Evolutionary conservation across 441 rosid genomes (phyloP), one percentile per base, ranked within the genome.

Genomic region (Hura crepitans): DNA sequence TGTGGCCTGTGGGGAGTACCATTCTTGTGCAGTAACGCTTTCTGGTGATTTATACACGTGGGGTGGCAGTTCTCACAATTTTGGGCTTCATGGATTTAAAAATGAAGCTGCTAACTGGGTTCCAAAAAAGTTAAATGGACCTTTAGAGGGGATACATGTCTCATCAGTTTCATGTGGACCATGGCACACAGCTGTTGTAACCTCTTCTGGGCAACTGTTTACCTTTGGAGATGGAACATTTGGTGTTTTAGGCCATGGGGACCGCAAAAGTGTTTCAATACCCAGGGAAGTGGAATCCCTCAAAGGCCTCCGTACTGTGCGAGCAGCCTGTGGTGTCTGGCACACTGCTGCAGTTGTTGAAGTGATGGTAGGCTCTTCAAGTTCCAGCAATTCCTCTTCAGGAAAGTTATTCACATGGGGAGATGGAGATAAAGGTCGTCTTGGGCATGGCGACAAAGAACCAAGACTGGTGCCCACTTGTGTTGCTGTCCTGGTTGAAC

Each of bases 371-470:
- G 97, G 95, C 28, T 86, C 86, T 80, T 85, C 98, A 56, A 89
- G 87, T 85, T 87, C 96, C 47, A 92, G 96, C 83, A 91, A 89
- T 79, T 85, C 93, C 79, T 92, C 99, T 56, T 88, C 91, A 12
- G 98, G 96, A 66, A 95, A 95, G 83, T 86, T 95, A 50, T 95
- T 95, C 80, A 95, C 97, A 5, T 92, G 99, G 99, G 99, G 99
- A 50, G 99, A 92, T 80, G 99, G 96, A 68, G 98, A 92, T 82
- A 95, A 95, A 77, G 90, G 93, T 57, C 88, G 92, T 70, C 98
- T 95, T 75, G 99, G 99, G 67, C 98, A 91, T 78, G 96, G 98
- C 69, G 91, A 91, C 79, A 95, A 84, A 82, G 99, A 92, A 79
- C 74, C 96, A 49, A 92, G 79, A 82, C 87, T 92, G 56, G 96